Percentiles rank a stretch among this genome's conserved stretches.
phyloP scores from a whole-genome alignment of 495 filamentous ascomycete genomes.

The Aspergillus baeticus region DNA sequence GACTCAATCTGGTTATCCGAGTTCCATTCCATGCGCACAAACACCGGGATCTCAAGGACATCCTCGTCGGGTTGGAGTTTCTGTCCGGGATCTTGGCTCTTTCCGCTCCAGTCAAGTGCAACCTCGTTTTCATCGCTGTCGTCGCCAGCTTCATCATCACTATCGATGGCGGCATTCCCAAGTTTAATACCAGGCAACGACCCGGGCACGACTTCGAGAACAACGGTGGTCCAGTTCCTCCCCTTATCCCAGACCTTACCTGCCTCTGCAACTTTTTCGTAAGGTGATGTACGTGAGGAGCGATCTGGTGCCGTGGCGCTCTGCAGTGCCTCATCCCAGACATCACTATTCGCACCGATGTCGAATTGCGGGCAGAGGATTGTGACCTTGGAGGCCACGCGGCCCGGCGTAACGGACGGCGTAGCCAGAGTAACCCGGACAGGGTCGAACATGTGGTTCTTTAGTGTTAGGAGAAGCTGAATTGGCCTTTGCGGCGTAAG shows the following conservation, averaged over 20 bases:
- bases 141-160: constrained; percentile 4
- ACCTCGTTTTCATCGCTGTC: constrained; percentile 24
- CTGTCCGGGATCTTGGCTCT: constrained; percentile 14
- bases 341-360: constrained; percentile 90
- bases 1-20: constrained; percentile 71
- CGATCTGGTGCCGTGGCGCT: constrained; percentile 39
- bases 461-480: constrained; percentile 84
- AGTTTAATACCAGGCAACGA: constrained; percentile 22
- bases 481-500: constrained; percentile 67
- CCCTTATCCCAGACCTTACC: constrained; percentile 95
- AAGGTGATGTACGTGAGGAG: constrained; percentile 25
- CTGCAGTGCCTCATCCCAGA: constrained; percentile 87
- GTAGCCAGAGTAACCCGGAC: constrained; percentile 86
- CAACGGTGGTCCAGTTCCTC: constrained; percentile 90
- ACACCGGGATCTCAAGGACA: constrained; percentile 91
- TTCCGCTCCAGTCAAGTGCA: constrained; percentile 24
- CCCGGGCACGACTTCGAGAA: constrained; percentile 85
- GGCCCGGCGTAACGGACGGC: constrained; percentile 74
- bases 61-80: constrained; percentile 71
- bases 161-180: neutral
- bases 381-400: constrained; percentile 75
- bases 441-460: constrained; percentile 90
- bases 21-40: constrained; percentile 92
- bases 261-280: constrained; percentile 69
- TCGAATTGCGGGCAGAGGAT: constrained; percentile 94